Base-by-base conservation (phyloP, 1,139 yeast species). In the Candida labiduridarum region DNA sequence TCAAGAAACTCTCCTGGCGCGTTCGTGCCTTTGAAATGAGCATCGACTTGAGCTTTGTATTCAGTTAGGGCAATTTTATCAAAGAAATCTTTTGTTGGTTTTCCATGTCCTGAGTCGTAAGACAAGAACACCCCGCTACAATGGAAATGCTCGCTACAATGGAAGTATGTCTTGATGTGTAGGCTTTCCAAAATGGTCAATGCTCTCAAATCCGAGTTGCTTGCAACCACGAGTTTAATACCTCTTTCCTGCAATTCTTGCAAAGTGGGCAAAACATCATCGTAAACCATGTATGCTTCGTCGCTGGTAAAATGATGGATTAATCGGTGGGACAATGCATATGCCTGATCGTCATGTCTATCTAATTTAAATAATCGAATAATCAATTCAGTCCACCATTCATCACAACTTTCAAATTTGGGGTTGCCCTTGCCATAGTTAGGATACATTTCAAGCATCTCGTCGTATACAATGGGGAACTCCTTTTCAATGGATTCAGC, bases 331-430 rank as follows among this genome's bases (percentile, higher is more conserved):
- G 77, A 69, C 31, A 76, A 52, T 10, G 59, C 55, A 8, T 53
- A 52, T 2, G 75, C 60, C n/a, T 47, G 36, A 3, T 54, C 46
- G 48, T 59, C 63, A 12, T 51, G 43, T 8, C 52, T 45, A 3
- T 67, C 66, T 3, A 74, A 42, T 12, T 65, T 62, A 56, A 82
- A 82, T 2, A 81, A 58, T 19, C 66, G 57, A 9, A 67, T 69
- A 2, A 86, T 74, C 42, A 85, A 62, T 42, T 72, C 67, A 50
- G 64, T 66, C 92, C 92, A 86, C 89, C 90, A 86, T 34, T 76
- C 71, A 18, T 71, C 71, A 14, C 76, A 53, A 25, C 62, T 50
- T 0, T 46, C 39, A 18, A 74, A 61, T 8, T 60, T 59, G 0
- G 43, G 42, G n/a, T 59, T 55, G 15, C 57, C 51, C 53, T 81